Evolutionary conservation across 1,139 yeast species (phyloP).

Genomic region (Yamadazyma dendronema): DNA sequence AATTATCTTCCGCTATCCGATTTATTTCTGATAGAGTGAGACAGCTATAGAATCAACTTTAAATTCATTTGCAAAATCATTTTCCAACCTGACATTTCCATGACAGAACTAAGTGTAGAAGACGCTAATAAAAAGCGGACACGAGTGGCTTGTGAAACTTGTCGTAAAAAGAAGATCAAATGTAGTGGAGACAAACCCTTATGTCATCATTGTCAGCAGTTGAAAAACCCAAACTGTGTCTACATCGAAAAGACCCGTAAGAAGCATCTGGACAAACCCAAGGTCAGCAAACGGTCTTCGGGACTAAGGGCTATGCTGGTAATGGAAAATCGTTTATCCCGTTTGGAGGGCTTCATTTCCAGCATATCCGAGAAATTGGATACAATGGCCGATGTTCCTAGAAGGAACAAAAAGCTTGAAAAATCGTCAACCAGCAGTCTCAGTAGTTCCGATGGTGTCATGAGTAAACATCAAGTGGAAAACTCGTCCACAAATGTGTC

Average conservation of each 20-base stretch:
- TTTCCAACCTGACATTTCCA: background rate
- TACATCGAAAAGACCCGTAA: conserved; percentile 25
- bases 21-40: too few species aligned
- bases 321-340: conserved; percentile 23
- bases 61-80: background rate
- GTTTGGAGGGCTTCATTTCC: conserved; percentile 24
- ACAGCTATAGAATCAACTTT: background rate
- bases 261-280: conserved; percentile 14
- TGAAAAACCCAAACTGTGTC: conserved; percentile 23
- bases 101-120: conserved; percentile 1
- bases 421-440: background rate
- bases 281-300: conserved; percentile 8
- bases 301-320: conserved; percentile 15
- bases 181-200: conserved; percentile 47
- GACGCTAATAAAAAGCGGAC: conserved; percentile 21
- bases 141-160: conserved; percentile 54
- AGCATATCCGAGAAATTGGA: conserved; percentile 19
- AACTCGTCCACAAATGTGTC: background rate
- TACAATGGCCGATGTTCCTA: conserved; percentile 1
- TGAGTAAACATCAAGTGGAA: background rate
- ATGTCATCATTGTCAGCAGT: conserved; percentile 41
- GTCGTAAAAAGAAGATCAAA: conserved; percentile 49
- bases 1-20: too few species aligned
- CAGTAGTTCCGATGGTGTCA: background rate
- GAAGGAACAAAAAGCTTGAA: background rate